Base-by-base conservation (phyloP, 352 stramenopile genomes). In the Globisporangium acanthophoron region DNA sequence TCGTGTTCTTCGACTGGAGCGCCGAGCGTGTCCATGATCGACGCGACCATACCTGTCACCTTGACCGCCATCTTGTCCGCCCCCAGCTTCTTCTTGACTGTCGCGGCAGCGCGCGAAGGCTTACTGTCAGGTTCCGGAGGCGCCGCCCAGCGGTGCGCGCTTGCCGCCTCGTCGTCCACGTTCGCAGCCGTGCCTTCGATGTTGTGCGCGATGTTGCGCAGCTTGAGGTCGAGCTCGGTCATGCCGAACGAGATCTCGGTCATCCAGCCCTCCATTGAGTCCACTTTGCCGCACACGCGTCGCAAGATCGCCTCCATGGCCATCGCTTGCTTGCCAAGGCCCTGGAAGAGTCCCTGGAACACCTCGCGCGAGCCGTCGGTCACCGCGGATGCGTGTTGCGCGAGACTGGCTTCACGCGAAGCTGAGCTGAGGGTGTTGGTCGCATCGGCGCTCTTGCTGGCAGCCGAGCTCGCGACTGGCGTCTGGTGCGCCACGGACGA, bases 171-270 rank as follows among this genome's bases (percentile, higher is more conserved):
- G 29, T 74, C 70, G 20, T 89, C 81, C n/a, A 86, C 79, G 31
- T 84, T 82, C 5, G 77, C 75, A 4, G 74, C 66, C 13, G 76
- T 86, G n/a, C 81, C 81, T 52, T 92, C 81, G 39, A 90, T 92
- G 58, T 90, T 92, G 59, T 92, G 81, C 9, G 81, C 81, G 29
- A 92, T 92, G 41, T 87, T 92, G 24, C 80, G 69, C 39, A 92
- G 65, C 57, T 89, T 82, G 20, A 81, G 65, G 64, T 92, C 81
- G 27, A 92, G 59, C 54, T 92, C 81, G 2, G 74, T 85, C 73
- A 92, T 88, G 2, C 81, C 79, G 20, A 78, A 88, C 58, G 74
- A 85, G 46, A 92, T 80, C 16, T 87, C 78, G 7, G 75, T 88
- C 31, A 92, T 61, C 79, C 79, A 92, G 24, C 67, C 63, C 64